Evolutionary conservation across 345 rosid species (phyloP).

Genomic region (Corchorus olitorius): DNA sequence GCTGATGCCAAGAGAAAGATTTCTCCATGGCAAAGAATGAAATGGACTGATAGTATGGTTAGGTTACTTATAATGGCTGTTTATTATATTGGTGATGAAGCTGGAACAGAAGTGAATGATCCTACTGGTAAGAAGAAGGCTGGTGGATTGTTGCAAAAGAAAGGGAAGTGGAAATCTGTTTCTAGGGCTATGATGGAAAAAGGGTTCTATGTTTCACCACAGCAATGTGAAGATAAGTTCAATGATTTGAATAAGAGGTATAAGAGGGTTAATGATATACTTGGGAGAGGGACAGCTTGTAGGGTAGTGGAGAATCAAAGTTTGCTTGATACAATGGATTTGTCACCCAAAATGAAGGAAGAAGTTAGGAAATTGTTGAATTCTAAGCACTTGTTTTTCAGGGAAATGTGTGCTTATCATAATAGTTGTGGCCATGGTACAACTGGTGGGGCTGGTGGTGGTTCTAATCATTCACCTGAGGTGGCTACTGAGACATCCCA

Average conservation of each 20-base stretch:
- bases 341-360: conserved; percentile 73
- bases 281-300: conserved; percentile 92
- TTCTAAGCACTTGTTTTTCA: conserved; percentile 89
- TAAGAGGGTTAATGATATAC: conserved; percentile 93
- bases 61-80: conserved; percentile 83
- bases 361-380: conserved; percentile 81
- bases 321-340: conserved; percentile 78
- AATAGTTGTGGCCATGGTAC: conserved; percentile 73
- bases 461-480: conserved; percentile 46
- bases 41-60: conserved; percentile 96
- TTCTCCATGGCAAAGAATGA: conserved; percentile 97
- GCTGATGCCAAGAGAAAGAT: conserved; percentile 58
- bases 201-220: conserved; percentile 95
- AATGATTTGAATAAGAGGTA: conserved; percentile 97
- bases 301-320: conserved; percentile 88
- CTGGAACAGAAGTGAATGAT: conserved; percentile 58
- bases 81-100: conserved; percentile 89
- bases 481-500: conserved; percentile 36
- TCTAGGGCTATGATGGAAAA: conserved; percentile 97
- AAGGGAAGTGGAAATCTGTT: conserved; percentile 98
- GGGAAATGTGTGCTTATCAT: conserved; percentile 98
- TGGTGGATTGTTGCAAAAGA: conserved; percentile 77
- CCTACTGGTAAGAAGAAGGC: conserved; percentile 52
- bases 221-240: conserved; percentile 97
- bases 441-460: conserved; percentile 28